Base-by-base conservation (phyloP, 1,139 yeast genomes). In the Hyphopichia khmerensis region DNA sequence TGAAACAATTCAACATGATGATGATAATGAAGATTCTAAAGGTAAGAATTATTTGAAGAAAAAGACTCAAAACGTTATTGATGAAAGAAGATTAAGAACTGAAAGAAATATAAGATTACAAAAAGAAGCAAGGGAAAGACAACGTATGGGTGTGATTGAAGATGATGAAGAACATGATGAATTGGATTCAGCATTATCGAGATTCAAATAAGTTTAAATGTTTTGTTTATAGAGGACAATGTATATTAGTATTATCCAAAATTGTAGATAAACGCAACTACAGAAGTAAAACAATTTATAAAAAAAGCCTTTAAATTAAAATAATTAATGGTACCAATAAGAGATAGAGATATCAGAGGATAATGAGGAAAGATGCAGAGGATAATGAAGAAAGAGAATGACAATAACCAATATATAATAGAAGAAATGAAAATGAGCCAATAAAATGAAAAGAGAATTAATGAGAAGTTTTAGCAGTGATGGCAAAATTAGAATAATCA, bases 51-150 rank as follows among this genome's bases (percentile, higher is more conserved):
- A 84, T 59, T 69, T 88, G 64, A 82, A 96, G 62, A 93, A 88
- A 76, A 87, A 87, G 77, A 82, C 84, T 42, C 82, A 80, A 62
- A 89, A 90, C 59, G 93, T 91, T 41, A 81, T 91, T 49, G 96
- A 90, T 62, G 91, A 91, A 62, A 82, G 98, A 55, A 85, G 84
- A 56, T 58, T 86, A 62, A 82, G 96, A 53, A 73, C 88, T n/a
- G 95, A 93, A 60, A 79, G 78, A 48, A 87, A 87, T 55, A 72
- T 88, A 59, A 77, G 76, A 58, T 75, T 74, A 55, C 97, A 93
- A 63, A 87, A 89, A 64, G 79, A 79, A 42, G 73, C 82, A 31
- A 83, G 96, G 62, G 77, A 77, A 51, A 77, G 79, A 59, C 75
- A 69, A 43, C 63, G 65, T 24, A 68, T 72, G 50, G 65, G 69